Conservation (phyloP, 257 asterid genomes). For the Solanum rostratum region DNA sequence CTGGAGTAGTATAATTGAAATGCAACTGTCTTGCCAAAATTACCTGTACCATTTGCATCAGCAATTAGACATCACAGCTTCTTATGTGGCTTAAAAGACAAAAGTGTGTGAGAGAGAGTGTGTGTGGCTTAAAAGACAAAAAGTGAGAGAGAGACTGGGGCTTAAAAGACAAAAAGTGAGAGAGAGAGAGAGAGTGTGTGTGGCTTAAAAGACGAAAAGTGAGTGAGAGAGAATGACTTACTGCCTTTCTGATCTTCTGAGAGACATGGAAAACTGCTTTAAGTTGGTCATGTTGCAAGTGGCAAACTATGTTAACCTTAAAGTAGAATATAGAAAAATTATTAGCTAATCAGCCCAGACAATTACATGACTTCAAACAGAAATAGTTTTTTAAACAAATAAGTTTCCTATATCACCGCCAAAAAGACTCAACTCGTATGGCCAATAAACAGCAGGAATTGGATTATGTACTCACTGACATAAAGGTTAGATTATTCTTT, state of each 20-base stretch:
- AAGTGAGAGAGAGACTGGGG: background rate
- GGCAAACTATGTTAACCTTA: constrained; percentile 81
- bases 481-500: background rate
- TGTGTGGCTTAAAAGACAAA: no score
- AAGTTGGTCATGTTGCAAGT: constrained; percentile 92
- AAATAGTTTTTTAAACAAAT: background rate
- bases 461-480: background rate
- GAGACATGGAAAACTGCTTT: constrained; percentile 92
- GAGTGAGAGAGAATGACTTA: constrained; percentile 23
- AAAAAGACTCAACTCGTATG: background rate
- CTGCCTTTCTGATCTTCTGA: constrained; percentile 79
- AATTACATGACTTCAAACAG: background rate
- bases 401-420: background rate
- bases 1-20: constrained; percentile 91
- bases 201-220: no score
- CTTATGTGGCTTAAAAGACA: background rate
- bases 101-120: background rate
- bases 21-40: constrained; percentile 71
- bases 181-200: background rate
- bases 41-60: constrained; percentile 31
- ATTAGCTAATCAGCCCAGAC: constrained; percentile 1
- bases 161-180: background rate
- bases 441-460: background rate
- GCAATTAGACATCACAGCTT: background rate
- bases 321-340: background rate